phyloP scores from a whole-genome alignment of 2,329 filamentous ascomycete genomes.

The Cordyceps javanica region DNA sequence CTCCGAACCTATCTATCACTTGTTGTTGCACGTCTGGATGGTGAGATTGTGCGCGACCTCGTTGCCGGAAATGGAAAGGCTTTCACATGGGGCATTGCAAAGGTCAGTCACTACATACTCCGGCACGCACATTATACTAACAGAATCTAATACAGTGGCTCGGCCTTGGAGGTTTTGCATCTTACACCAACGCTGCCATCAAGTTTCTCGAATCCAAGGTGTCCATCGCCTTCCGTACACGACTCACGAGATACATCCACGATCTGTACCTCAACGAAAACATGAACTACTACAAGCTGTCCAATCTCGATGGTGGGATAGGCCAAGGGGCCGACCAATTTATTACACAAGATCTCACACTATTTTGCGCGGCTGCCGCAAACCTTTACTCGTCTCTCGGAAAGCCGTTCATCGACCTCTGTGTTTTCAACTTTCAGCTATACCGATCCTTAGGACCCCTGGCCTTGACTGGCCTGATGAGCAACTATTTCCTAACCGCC shows the following conservation, averaged over 20 bases:
- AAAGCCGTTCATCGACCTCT: conserved; percentile 95
- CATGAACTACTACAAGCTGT: conserved; percentile 92
- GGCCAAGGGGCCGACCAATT: conserved; percentile 92
- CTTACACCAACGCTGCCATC: conserved; percentile 98
- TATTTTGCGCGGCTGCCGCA: conserved; percentile 90
- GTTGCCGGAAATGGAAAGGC: conserved; percentile 89
- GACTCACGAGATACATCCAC: conserved; percentile 92
- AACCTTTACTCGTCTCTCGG: conserved; percentile 92
- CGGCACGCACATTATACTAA: not conserved
- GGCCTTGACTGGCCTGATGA: conserved; percentile 76
- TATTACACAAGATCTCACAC: conserved; percentile 92
- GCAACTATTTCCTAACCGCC: conserved; percentile 92
- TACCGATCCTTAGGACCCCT: conserved; percentile 86
- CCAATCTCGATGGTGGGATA: conserved; percentile 87
- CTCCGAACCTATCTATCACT: conserved; percentile 90
- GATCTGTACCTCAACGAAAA: conserved; percentile 93
- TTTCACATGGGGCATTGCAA: conserved; percentile 82
- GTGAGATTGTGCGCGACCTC: conserved; percentile 91
- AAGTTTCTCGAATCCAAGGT: conserved; percentile 98
- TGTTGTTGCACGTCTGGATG: conserved; percentile 86
- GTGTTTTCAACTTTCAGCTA: conserved; percentile 97
- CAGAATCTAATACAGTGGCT: conserved; percentile 57
- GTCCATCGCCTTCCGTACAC: conserved; percentile 93
- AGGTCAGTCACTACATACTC: conserved; percentile 40
- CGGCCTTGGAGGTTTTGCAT: conserved; percentile 84